Percentiles rank a stretch among this genome's conserved stretches.
These are phyloP conservation scores for Tricholoma saponaceum DNA, from an alignment of 768 basidiomycete genomes.

Conservation along the genomic window DNA sequence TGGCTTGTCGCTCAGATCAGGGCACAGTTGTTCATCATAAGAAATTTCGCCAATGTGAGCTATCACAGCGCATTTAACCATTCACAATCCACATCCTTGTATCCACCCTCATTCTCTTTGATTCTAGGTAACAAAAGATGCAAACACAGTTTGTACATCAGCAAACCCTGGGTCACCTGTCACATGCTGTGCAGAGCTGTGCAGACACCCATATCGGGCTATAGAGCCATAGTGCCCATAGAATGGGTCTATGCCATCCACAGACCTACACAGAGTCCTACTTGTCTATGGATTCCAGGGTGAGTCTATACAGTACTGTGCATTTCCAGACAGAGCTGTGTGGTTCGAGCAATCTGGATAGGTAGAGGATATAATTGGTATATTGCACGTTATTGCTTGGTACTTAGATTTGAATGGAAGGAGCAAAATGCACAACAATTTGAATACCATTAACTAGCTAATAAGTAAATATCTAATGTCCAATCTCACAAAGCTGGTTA, in stretches of 20 bases:
- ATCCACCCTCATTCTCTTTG: no score
- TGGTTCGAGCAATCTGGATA: neutral
- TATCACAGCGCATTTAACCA: no score
- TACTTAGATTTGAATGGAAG: neutral
- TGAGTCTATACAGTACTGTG: neutral
- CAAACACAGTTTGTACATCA: no score
- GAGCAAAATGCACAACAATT: neutral
- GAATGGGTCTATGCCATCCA: neutral
- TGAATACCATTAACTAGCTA: neutral
- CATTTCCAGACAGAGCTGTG: neutral
- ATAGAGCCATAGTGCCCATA: neutral
- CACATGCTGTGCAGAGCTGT: neutral
- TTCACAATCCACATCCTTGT: no score
- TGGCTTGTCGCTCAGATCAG: no score
- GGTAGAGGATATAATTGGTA: neutral
- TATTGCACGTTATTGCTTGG: neutral
- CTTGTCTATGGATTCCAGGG: neutral
- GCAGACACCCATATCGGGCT: neutral
- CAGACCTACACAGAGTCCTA: neutral
- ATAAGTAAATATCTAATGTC: neutral
- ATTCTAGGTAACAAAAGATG: no score
- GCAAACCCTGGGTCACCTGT: neutral
- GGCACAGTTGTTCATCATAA: no score
- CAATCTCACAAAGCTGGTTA: neutral
- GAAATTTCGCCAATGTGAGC: no score